These are phyloP conservation scores for Trichoderma koningiopsis DNA, from an alignment of 2,329 filamentous ascomycete species.

Conservation along the genomic window DNA sequence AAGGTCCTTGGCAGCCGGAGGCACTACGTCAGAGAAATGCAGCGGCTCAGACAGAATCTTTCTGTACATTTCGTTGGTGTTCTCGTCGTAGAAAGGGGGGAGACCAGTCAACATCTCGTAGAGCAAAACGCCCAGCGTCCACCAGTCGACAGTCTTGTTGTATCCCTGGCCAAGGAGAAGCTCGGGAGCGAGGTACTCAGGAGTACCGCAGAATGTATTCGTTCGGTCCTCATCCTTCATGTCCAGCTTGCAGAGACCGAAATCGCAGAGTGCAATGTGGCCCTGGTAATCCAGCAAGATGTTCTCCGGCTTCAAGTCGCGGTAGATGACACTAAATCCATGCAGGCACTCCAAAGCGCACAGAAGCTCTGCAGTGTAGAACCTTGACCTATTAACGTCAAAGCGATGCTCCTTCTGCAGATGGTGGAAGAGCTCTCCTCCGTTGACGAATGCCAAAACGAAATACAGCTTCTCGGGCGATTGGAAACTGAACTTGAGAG, in stretches of 20 bases:
- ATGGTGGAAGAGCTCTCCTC: conserved; percentile 96
- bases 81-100: conserved; percentile 97
- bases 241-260: conserved; percentile 95
- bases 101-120: conserved; percentile 99
- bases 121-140: conserved; percentile 93
- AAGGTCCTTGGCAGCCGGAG: conserved; percentile 88
- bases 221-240: conserved; percentile 99
- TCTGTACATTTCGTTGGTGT: conserved; percentile 99
- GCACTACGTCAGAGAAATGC: conserved; percentile 94
- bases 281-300: conserved; percentile 97
- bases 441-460: conserved; percentile 95
- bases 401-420: conserved; percentile 96
- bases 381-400: conserved; percentile 93
- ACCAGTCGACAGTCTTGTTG: conserved; percentile 98
- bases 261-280: conserved; percentile 96
- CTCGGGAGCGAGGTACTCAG: conserved; percentile 95
- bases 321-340: conserved; percentile 97
- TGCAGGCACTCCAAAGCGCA: conserved; percentile 96
- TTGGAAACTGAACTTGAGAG: conserved; percentile 98
- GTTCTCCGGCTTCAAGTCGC: conserved; percentile 77
- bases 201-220: conserved; percentile 97
- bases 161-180: conserved; percentile 91
- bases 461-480: conserved; percentile 98
- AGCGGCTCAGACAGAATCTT: conserved; percentile 97
- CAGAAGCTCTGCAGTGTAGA: conserved; percentile 94